Percentiles rank a stretch among this genome's conserved stretches.
phyloP scores from a whole-genome alignment of 1,284 basidiomycete genomes.

The Cystobasidium pallidum region DNA sequence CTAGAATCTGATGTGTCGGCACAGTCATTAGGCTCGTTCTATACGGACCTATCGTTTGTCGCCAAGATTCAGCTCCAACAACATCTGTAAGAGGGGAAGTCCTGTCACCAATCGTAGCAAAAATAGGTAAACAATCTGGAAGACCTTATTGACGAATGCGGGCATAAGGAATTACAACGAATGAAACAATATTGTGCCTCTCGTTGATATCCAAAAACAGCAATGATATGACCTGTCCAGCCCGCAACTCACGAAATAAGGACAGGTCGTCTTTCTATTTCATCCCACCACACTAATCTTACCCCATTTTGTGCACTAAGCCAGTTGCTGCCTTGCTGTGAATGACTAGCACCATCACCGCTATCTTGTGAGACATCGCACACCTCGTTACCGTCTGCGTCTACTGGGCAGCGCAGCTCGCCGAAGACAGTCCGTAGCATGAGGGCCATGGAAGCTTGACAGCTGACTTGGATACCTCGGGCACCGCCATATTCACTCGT shows the following conservation, averaged over 20 bases:
- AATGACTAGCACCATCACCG: background rate
- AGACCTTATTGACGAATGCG: too few relatives aligned
- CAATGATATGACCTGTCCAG: background rate
- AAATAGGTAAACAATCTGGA: too few relatives aligned
- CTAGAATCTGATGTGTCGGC: background rate
- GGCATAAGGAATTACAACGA: too few relatives aligned
- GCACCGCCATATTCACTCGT: background rate
- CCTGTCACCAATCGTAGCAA: too few relatives aligned
- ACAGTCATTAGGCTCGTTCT: too few relatives aligned
- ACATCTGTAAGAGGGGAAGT: too few relatives aligned
- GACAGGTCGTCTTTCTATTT: conserved; percentile 22
- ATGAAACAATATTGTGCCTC: too few relatives aligned
- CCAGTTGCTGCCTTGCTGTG: conserved; percentile 15
- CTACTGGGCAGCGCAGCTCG: conserved; percentile 11
- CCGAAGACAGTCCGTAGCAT: conserved; percentile 20
- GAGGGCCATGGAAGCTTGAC: conserved; percentile 19
- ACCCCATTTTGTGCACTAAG: conserved; percentile 6
- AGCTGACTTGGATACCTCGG: background rate
- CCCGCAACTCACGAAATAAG: conserved; percentile 5
- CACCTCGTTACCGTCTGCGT: conserved; percentile 1
- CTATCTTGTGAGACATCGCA: background rate
- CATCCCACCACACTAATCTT: conserved; percentile 34
- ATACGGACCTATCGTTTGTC: too few relatives aligned
- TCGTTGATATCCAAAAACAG: too few relatives aligned
- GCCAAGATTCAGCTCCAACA: too few relatives aligned